phyloP scores from a whole-genome alignment of 805 yeast species.

The Candida multigemmis region DNA sequence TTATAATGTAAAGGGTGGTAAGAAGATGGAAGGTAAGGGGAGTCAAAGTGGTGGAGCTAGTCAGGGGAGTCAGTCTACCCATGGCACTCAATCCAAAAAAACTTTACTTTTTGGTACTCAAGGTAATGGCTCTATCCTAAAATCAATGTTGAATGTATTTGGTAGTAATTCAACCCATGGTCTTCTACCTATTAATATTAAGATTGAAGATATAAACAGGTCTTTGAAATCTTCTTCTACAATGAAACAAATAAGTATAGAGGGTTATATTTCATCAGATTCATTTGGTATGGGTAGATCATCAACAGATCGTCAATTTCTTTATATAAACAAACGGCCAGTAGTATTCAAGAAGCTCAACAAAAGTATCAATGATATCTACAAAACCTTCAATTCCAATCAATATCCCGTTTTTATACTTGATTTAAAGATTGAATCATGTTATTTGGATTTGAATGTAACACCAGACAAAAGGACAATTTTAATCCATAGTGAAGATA shows the following conservation, averaged over 20 bases:
- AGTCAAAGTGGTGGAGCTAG: too few relatives aligned
- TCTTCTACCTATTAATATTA: slow-evolving; percentile 39
- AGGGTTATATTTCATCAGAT: slow-evolving; percentile 66
- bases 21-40: too few relatives aligned
- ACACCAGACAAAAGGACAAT: slow-evolving; percentile 79
- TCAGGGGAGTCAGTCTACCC: slow-evolving; percentile 7
- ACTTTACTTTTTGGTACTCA: slow-evolving; percentile 49
- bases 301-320: slow-evolving; percentile 63
- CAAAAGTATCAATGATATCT: slow-evolving; percentile 63
- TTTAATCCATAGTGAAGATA: slow-evolving; percentile 55
- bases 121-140: slow-evolving; percentile 30
- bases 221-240: slow-evolving; percentile 7
- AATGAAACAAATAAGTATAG: slow-evolving; percentile 27
- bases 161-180: slow-evolving; percentile 62
- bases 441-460: slow-evolving; percentile 70
- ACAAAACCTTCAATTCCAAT: slow-evolving; percentile 58
- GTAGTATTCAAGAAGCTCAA: slow-evolving; percentile 45
- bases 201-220: slow-evolving; percentile 15
- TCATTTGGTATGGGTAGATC: slow-evolving; percentile 67
- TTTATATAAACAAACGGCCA: slow-evolving; percentile 74
- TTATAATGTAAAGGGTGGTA: slow-evolving; percentile 32
- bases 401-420: slow-evolving; percentile 68
- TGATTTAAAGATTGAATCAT: slow-evolving; percentile 45
- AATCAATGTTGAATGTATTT: slow-evolving; percentile 57
- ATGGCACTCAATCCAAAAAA: too few relatives aligned